phyloP scores from a whole-genome alignment of 2,329 filamentous ascomycete genomes.

The Cercospora berteroae region DNA sequence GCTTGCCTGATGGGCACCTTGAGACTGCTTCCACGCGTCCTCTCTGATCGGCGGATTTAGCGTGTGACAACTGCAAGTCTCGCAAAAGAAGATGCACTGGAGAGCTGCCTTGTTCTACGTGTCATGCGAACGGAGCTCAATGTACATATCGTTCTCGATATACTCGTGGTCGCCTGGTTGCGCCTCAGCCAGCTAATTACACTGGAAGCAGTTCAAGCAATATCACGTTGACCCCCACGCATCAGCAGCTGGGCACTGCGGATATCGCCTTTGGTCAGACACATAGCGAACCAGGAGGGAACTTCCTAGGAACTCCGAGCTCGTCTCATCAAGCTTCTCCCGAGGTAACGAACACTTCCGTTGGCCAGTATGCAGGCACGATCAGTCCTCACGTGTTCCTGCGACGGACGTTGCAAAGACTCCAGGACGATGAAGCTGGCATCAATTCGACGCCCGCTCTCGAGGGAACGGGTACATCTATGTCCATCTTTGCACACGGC shows the following conservation, averaged over 20 bases:
- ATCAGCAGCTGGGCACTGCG: not conserved
- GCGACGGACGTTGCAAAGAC: conserved; percentile 50
- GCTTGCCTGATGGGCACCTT: not conserved
- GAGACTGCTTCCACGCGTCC: not conserved
- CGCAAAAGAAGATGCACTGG: conserved; percentile 46
- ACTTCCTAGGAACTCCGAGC: conserved; percentile 4
- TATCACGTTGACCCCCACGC: not conserved
- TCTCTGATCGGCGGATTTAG: conserved; percentile 16
- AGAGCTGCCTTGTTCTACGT: conserved; percentile 42
- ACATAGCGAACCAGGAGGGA: conserved; percentile 3
- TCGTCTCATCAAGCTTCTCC: conserved; percentile 23
- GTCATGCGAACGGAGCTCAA: conserved; percentile 32
- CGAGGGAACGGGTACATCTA: conserved; percentile 35
- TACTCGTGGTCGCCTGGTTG: conserved; percentile 40
- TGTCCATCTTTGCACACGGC: conserved; percentile 52
- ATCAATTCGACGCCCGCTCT: conserved; percentile 12
- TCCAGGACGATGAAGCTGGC: conserved; percentile 39
- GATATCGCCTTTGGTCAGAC: not conserved
- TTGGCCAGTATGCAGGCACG: conserved; percentile 32
- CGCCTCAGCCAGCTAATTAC: conserved; percentile 13
- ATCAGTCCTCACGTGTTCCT: conserved; percentile 43
- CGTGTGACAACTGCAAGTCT: conserved; percentile 37
- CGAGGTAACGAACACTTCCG: conserved; percentile 22
- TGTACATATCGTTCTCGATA: conserved; percentile 55
- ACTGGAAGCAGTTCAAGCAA: not conserved